Base-by-base conservation (phyloP, 768 basidiomycete species). In the Panaeolus papilionaceus region DNA sequence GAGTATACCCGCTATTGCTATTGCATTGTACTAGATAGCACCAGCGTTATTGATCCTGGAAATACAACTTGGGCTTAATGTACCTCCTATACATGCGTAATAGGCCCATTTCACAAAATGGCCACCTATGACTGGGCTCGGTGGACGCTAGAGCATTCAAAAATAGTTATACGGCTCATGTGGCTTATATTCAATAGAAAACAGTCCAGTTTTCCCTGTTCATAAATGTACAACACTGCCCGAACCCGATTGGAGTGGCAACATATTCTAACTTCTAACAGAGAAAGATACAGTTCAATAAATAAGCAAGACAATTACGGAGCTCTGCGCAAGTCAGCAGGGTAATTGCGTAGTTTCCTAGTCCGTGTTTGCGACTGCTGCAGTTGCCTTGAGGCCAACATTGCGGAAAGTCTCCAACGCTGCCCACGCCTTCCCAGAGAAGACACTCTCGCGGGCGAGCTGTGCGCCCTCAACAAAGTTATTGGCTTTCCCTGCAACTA, bases 401-500 rank as follows among this genome's bases (percentile, higher is more conserved):
- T 82, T 78, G 4, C 83, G 80, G 75, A 90, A 90, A 4, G 75
- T 78, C 69, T 85, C 79, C 45, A 91, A 71, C 3, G 88, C 88
- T 62, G 78, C 75, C 87, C 87, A 89, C 26, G 91, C 90, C 49
- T 78, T 82, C 4, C 90, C 89, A 14, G 88, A 87, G 18, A 75
- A 79, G 8, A 92, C 75, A 49, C 89, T 87, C 72, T 87, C 81
- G 71, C 84, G 80, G 28, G 94, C 96, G 69, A 92, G 71, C 67
- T 80, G 78, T 0, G 92, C 88, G 2, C 95, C 96, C 18, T 94
- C 85, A 71, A 84, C 84, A 74, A 86, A 94, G 73, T 88, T 85
- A 38, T 76, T 76, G 23, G 92, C 95, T 54, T 91, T 66, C 5
- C 95, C 96, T 6, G 94, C 89, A 3, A 98, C 89, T 33, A 96